Base-by-base conservation (phyloP, 2,329 filamentous ascomycete species). In the Plenodomus lindquistii region DNA sequence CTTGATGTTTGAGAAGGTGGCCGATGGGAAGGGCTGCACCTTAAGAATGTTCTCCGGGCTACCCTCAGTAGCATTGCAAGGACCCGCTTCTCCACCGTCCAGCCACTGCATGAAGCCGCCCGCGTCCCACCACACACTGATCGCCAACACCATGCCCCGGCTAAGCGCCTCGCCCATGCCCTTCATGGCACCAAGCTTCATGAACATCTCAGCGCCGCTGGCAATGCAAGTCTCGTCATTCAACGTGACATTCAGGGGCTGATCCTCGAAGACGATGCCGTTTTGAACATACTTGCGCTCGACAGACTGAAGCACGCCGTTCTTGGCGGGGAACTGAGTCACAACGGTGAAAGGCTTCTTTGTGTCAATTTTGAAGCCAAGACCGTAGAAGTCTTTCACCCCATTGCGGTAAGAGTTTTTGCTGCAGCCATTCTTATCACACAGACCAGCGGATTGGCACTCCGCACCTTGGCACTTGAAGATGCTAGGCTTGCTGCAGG, bases 211-310 rank as follows among this genome's bases (percentile, higher is more conserved):
- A 4, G 69, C 67, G 4, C 63, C 63, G n/a, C 59, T 54, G 2
- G 56, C 55, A 19, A 41, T 41, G 57, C 69, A 72, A 56, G 55
- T 70, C 2, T 42, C 58, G 20, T 72, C 65, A 44, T 69, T 52
- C 54, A 71, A 63, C 21, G 62, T 63, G n/a, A 68, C 52, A 36
- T 66, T 64, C 29, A 51, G 41, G 11, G 77, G 64, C 8, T 79
- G 77, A 73, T 86, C 85, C 59, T 79, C 73, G 58, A 86, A 81
- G 51, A 85, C 77, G 29, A 75, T 74, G 57, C 82, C 83, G 69
- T 82, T 73, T 73, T 88, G 85, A 48, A 85, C 79, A 69, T 87
- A 88, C 71, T 85, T 78, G 60, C 85, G 82, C 59, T 79, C 80
- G 69, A 88, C 85, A 69, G 85, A 79, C 43, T 73, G 76, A 40